Conservation (phyloP, 768 basidiomycete species). For the Mycena filopes region DNA sequence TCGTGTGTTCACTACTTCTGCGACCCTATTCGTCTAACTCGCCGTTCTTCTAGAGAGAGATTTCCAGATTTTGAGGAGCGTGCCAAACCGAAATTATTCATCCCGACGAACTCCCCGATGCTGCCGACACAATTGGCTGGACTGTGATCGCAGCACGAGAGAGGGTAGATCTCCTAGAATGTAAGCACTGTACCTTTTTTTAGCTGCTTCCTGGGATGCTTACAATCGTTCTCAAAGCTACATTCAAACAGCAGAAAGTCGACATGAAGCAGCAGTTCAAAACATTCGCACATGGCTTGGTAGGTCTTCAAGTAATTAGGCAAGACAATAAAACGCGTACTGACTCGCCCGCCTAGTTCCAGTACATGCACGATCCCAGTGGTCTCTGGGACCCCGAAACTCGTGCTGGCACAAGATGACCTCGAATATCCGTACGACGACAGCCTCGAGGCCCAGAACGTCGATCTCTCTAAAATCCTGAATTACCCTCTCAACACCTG, state of each 20-base stretch:
- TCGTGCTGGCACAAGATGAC: slow-evolving; percentile 31
- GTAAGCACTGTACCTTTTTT: slow-evolving; percentile 26
- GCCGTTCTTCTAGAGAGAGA: slow-evolving; percentile 45
- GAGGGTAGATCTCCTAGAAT: slow-evolving; percentile 38
- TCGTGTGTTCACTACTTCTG: too few relatives aligned
- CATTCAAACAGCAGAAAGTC: slow-evolving; percentile 39
- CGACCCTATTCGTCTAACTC: too few relatives aligned
- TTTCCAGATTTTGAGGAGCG: slow-evolving; percentile 44
- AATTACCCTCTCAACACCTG: slow-evolving; percentile 31
- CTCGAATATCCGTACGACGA: slow-evolving; percentile 34
- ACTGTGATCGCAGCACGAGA: slow-evolving; percentile 34
- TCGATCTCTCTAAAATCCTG: slow-evolving; percentile 28
- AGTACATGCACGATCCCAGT: slow-evolving; percentile 26
- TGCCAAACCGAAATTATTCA: slow-evolving; percentile 39
- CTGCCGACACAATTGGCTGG: slow-evolving; percentile 33
- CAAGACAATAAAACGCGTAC: not conserved
- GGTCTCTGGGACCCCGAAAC: slow-evolving; percentile 31
- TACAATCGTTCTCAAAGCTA: slow-evolving; percentile 22
- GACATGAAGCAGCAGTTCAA: slow-evolving; percentile 39
- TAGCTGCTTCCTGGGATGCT: not conserved
- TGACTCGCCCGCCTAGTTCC: slow-evolving; percentile 21
- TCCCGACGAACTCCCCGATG: slow-evolving; percentile 41
- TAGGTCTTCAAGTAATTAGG: slow-evolving; percentile 29
- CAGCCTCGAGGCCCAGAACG: slow-evolving; percentile 21
- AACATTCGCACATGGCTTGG: slow-evolving; percentile 40